Percentiles rank a stretch among this genome's conserved stretches.
phyloP scores from a whole-genome alignment of 2,329 filamentous ascomycete genomes.

The Ciborinia camelliae region DNA sequence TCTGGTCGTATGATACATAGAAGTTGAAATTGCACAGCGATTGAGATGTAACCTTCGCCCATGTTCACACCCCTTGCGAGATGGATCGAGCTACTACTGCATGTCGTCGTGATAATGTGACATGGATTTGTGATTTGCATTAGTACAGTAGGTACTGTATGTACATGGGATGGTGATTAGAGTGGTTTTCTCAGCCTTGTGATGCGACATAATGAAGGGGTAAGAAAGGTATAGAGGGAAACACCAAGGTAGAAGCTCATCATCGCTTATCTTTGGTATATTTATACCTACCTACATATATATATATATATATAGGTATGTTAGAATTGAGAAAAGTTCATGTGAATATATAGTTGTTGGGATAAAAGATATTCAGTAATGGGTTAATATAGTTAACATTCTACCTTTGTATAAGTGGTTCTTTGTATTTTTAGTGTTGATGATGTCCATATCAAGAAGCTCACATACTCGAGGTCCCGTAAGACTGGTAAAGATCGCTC shows the following conservation, averaged over 20 bases:
- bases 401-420: neutral
- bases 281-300: too few relatives aligned
- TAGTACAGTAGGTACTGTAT: too few relatives aligned
- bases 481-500: neutral
- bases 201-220: neutral
- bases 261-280: neutral
- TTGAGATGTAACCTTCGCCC: neutral
- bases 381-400: neutral
- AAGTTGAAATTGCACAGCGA: neutral
- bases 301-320: neutral
- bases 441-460: neutral
- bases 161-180: neutral
- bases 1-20: neutral
- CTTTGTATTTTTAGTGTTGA: neutral
- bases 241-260: neutral
- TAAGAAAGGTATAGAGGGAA: neutral
- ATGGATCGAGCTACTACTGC: conserved; percentile 5
- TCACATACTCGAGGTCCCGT: neutral
- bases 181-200: neutral
- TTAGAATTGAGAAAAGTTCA: neutral
- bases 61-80: neutral
- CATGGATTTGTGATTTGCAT: conserved; percentile 7
- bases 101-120: conserved; percentile 9
- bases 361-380: neutral
- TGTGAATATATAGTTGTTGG: neutral